Evolutionary conservation across 78 protist genomes (phyloP).

Genomic region (Guillardia theta): DNA sequence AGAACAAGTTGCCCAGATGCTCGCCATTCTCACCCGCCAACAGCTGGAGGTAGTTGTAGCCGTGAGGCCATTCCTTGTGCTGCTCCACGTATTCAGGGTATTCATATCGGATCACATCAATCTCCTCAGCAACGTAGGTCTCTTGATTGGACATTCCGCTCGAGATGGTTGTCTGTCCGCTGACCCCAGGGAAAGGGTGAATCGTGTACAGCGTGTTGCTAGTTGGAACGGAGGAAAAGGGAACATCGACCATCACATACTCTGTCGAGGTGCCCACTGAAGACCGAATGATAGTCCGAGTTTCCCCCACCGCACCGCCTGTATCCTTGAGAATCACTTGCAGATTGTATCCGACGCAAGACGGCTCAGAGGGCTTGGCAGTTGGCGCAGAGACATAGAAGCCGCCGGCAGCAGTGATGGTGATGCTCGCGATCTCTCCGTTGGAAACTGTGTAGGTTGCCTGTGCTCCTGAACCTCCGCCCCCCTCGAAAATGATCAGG

Average conservation of each 20-base stretch:
- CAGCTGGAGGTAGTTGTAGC: neutral
- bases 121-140: neutral
- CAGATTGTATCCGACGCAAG: neutral
- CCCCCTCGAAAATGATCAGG: neutral
- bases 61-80: slow-evolving; percentile 29
- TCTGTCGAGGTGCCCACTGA: neutral
- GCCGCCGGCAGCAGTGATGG: neutral
- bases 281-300: neutral
- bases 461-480: neutral
- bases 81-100: neutral
- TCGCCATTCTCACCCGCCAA: slow-evolving; percentile 1
- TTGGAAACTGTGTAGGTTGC: neutral
- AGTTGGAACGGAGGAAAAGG: neutral
- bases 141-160: neutral
- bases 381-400: neutral
- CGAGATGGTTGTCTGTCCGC: neutral
- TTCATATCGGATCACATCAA: neutral
- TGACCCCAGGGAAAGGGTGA: neutral
- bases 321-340: neutral
- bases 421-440: neutral
- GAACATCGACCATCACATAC: neutral
- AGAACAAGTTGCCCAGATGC: neutral
- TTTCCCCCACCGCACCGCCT: neutral
- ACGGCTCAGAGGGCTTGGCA: neutral
- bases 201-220: neutral